These are phyloP conservation scores for Paradendryphiella salina DNA, from an alignment of 2,329 filamentous ascomycete species.

Conservation along the genomic window DNA sequence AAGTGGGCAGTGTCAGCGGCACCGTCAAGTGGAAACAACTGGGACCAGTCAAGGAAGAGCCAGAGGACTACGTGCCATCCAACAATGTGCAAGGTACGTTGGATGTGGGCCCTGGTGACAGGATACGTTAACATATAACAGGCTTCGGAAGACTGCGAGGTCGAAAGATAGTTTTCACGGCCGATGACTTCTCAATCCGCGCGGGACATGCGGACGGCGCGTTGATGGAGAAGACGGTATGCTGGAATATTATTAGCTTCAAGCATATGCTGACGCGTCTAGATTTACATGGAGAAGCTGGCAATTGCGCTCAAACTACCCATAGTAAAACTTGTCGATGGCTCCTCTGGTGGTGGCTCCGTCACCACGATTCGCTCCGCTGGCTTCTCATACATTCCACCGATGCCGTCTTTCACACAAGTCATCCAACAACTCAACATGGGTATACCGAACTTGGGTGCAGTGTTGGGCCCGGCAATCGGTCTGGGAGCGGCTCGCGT, in stretches of 20 bases:
- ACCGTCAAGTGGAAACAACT: constrained; percentile 61
- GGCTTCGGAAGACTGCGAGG: constrained; percentile 58
- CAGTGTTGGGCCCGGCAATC: constrained; percentile 65
- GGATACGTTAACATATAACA: constrained; percentile 8
- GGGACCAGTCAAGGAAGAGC: constrained; percentile 51
- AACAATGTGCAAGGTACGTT: constrained; percentile 63
- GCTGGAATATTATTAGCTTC: neutral
- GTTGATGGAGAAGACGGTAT: constrained; percentile 58
- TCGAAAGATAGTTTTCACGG: constrained; percentile 62
- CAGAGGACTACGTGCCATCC: constrained; percentile 58
- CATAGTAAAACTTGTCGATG: constrained; percentile 67
- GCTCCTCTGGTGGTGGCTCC: constrained; percentile 64
- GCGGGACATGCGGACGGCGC: constrained; percentile 67
- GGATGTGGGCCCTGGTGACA: neutral
- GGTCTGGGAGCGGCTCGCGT: constrained; percentile 65
- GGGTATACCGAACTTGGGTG: constrained; percentile 67
- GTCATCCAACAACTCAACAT: constrained; percentile 63
- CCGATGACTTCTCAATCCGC: constrained; percentile 66
- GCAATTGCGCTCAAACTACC: constrained; percentile 61
- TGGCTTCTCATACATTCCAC: constrained; percentile 64
- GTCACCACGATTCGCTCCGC: constrained; percentile 61
- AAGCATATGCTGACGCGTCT: constrained; percentile 16
- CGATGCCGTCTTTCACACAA: constrained; percentile 57
- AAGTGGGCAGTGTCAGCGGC: constrained; percentile 64
- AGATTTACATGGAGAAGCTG: constrained; percentile 64